These are phyloP conservation scores for Geotrichum cucujoidarum DNA, from an alignment of 1,139 yeast genomes.

Conservation along the genomic window DNA sequence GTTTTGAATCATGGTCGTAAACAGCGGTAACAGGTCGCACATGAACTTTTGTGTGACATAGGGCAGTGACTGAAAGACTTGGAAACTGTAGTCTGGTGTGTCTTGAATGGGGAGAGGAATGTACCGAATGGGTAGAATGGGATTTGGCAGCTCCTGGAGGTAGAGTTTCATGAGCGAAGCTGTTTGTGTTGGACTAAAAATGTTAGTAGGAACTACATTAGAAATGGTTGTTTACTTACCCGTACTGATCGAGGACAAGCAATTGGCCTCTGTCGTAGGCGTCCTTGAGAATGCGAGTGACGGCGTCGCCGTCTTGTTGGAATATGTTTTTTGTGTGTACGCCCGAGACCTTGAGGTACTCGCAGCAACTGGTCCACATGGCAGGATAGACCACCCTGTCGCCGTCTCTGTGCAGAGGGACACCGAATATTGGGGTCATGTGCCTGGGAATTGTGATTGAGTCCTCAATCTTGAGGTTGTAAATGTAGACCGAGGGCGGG, in stretches of 20 bases:
- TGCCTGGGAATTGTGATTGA: conserved; percentile 37
- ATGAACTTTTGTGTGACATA: conserved; percentile 25
- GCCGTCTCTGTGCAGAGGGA: conserved; percentile 26
- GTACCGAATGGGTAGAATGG: conserved; percentile 32
- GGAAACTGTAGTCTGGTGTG: conserved; percentile 28
- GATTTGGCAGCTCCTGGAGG: conserved; percentile 36
- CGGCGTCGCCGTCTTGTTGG: conserved; percentile 25
- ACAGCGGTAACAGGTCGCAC: conserved; percentile 25
- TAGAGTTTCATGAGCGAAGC: conserved; percentile 38
- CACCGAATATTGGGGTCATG: conserved; percentile 36
- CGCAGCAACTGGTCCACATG: conserved; percentile 33
- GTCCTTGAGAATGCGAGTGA: conserved; percentile 34
- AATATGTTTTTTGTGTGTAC: conserved; percentile 31
- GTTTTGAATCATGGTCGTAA: conserved; percentile 22
- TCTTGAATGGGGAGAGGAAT: conserved; percentile 33
- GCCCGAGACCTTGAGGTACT: conserved; percentile 26
- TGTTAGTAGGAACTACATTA: conserved; percentile 1
- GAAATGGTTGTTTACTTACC: conserved; percentile 18
- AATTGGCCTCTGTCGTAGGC: conserved; percentile 40
- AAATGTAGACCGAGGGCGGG: conserved; percentile 64
- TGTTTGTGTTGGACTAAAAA: conserved; percentile 31
- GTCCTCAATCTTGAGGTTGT: conserved; percentile 40
- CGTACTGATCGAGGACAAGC: conserved; percentile 38
- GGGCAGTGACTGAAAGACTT: conserved; percentile 24
- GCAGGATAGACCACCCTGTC: conserved; percentile 25